These are phyloP conservation scores for Dactylellina drechsleri DNA, from an alignment of 2,329 filamentous ascomycete species.

Conservation along the genomic window DNA sequence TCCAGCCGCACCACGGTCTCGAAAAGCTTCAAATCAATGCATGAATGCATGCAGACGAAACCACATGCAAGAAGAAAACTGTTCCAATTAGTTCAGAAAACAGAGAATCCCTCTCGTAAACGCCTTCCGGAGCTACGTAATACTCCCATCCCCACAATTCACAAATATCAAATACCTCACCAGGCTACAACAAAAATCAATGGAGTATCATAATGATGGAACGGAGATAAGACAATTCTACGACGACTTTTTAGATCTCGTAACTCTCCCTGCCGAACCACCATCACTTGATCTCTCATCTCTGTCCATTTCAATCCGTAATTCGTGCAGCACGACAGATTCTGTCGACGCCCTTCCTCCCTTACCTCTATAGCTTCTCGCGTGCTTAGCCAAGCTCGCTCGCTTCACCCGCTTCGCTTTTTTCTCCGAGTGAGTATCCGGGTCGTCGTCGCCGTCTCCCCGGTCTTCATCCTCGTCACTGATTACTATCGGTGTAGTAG, in stretches of 20 bases:
- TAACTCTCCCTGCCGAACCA: constrained; percentile 24
- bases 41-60: neutral
- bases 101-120: neutral
- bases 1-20: constrained; percentile 33
- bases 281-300: constrained; percentile 20
- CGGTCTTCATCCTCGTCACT: constrained; percentile 22
- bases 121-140: constrained; percentile 20
- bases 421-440: constrained; percentile 14
- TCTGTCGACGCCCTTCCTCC: constrained; percentile 12
- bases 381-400: constrained; percentile 27
- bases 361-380: constrained; percentile 2
- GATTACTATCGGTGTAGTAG: constrained; percentile 31
- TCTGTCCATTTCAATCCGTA: constrained; percentile 14
- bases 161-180: constrained; percentile 8
- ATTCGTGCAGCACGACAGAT: constrained; percentile 19
- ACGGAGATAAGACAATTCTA: neutral
- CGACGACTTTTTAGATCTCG: constrained; percentile 40
- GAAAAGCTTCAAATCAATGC: neutral
- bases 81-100: no score
- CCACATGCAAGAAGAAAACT: neutral
- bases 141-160: neutral
- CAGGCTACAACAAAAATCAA: neutral
- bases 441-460: constrained; percentile 8
- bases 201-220: neutral
- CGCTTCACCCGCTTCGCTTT: constrained; percentile 12